Evolutionary conservation across 257 asterid species (phyloP), one percentile per base, ranked within the genome.

Genomic region (Sherardia arvensis): DNA sequence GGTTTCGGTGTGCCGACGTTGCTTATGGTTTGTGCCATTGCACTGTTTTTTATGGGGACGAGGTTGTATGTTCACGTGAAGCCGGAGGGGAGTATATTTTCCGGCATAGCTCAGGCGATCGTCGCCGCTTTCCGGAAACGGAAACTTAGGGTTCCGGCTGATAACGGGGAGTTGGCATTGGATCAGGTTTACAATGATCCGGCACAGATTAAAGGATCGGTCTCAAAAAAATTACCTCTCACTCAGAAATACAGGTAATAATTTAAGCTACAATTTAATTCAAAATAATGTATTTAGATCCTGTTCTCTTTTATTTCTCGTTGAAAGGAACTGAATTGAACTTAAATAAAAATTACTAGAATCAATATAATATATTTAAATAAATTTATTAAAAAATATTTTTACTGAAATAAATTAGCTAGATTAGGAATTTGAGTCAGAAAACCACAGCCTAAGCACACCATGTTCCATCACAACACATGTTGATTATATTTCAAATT

Each of bases 41-140:
- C 76, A 1, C 17, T 89, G 32, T 89, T 79, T 58, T 87, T 89
- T 28, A 36, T 80, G 15, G 97, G 99, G 0, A 84, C 63, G 4
- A 74, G 71, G 8, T 40, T 75, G 0, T 89, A 93, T 45, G 79
- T 93, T 0, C 75, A 85, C 30, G 95, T 85, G 10, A 58, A 73
- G 75, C 96, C 99, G 0, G 86, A 83, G 70, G 96, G 95, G 2
- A 89, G 97, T 36, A 68, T 87, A 1, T 87, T 93, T 61, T 67
- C 90, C 0, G 84, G 89, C 57, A 74, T 87, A 3, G 78, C 59
- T 0, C 83, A 81, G 21, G 93, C 76, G 12, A 0, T 83, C 0
- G 88, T 69, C 0, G 99, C 86, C 0, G 70, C 91, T 7, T 78
- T 59, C 43, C 82, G 72, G 70, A 91, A 91, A 40, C 76, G 95